A percentile compares a stretch with the other conserved stretches of the same genome.
Conservation (phyloP, 2,329 filamentous ascomycete species). For the Endothia cerciana region DNA sequence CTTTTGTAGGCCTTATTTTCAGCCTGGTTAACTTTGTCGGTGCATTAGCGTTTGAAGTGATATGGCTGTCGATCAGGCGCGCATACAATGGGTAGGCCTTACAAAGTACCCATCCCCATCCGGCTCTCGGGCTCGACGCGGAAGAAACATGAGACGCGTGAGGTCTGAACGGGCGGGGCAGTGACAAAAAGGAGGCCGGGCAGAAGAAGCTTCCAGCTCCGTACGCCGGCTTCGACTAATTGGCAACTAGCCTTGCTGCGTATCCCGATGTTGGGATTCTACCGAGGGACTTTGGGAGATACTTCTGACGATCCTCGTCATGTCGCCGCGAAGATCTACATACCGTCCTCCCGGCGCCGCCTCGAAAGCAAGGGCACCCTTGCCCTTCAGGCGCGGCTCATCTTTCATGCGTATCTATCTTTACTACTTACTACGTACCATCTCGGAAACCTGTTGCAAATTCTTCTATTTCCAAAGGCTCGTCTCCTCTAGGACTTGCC, state of each 20-base stretch:
- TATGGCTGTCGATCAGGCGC: slow-evolving; percentile 7
- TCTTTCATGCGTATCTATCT: slow-evolving; percentile 18
- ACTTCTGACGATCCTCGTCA: slow-evolving; percentile 1
- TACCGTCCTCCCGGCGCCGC: slow-evolving; percentile 9
- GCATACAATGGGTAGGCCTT: slow-evolving; percentile 18
- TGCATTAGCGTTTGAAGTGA: not conserved
- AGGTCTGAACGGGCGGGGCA: slow-evolving; percentile 20
- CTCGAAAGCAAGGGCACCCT: slow-evolving; percentile 10
- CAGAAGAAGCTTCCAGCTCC: not conserved
- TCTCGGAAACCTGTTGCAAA: slow-evolving; percentile 11
- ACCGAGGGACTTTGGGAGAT: not conserved
- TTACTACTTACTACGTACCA: not conserved
- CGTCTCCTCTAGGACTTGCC: slow-evolving; percentile 4
- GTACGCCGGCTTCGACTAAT: not conserved
- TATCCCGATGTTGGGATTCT: slow-evolving; percentile 8
- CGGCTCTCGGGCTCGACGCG: not conserved
- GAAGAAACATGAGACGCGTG: slow-evolving; percentile 22
- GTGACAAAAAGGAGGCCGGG: not conserved
- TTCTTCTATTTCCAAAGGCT: not conserved
- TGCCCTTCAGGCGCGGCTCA: slow-evolving; percentile 11
- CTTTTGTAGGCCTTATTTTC: not conserved
- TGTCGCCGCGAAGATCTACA: slow-evolving; percentile 19
- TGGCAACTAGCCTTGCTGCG: slow-evolving; percentile 7
- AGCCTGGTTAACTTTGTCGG: not conserved
- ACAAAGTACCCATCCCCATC: not conserved